phyloP scores from a whole-genome alignment of 176 grass and related monocot genomes.

The Alopecurus myosuroides region DNA sequence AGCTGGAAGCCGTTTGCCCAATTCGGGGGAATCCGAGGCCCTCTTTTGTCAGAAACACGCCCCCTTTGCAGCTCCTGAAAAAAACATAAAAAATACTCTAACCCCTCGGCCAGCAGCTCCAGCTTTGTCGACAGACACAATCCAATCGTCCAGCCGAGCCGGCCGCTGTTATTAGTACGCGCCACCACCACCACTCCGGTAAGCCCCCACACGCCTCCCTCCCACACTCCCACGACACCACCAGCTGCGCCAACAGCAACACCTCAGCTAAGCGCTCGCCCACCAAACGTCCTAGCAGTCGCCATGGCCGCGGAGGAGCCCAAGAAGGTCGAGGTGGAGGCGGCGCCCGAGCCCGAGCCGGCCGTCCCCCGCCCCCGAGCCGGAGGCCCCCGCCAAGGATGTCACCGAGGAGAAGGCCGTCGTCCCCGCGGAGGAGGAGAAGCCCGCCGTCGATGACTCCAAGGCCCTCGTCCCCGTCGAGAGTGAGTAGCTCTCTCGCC shows the following conservation, averaged over 20 bases:
- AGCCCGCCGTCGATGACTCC: constrained; percentile 51
- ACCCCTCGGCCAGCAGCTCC: background rate
- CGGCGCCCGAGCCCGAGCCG: constrained; percentile 36
- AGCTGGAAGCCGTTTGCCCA: background rate
- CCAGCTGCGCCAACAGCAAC: constrained; percentile 25
- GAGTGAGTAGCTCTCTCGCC: constrained; percentile 43
- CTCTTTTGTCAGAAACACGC: constrained; percentile 13
- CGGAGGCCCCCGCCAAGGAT: constrained; percentile 52
- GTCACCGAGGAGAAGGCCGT: constrained; percentile 91
- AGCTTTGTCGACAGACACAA: constrained; percentile 20
- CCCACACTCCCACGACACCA: background rate
- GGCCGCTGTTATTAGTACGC: constrained; percentile 23
- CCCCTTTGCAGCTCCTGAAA: background rate
- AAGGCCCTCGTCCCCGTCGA: constrained; percentile 68
- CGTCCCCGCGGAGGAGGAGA: constrained; percentile 51
- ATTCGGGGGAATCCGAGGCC: background rate
- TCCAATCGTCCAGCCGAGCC: constrained; percentile 1
- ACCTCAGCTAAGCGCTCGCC: too few relatives aligned
- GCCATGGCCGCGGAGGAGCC: constrained; percentile 63
- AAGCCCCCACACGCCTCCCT: background rate
- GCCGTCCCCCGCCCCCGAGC: background rate
- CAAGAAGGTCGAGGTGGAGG: constrained; percentile 87
- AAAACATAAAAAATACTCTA: background rate
- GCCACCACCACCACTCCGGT: background rate
- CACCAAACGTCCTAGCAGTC: background rate